Evolutionary conservation across 2,329 filamentous ascomycete genomes (phyloP), one percentile per base, ranked within the genome.

Genomic region (Xylaria multiplex): DNA sequence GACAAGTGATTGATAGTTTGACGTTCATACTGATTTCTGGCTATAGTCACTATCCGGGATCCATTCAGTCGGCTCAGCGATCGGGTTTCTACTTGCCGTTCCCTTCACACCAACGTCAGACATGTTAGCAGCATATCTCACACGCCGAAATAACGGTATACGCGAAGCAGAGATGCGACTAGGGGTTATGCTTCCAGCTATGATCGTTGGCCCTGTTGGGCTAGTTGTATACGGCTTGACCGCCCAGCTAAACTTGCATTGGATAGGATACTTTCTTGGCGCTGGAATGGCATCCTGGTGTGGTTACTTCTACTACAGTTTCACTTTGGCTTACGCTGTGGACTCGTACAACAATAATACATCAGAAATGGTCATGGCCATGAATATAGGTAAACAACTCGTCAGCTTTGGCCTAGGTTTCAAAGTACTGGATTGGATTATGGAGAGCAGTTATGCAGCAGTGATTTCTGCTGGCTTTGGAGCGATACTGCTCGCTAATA

Each of bases 351-450:
- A 83, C 22, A 79, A 82, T 40, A 86, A 88, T 69, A 84, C 86
- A n/a, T 84, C 82, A 27, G 86, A 89, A 77, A 88, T 88, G 86
- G 80, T 89, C 11, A 88, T 86, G 66, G 84, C 84, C 2, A 86
- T 86, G 81, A 86, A 86, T 69, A 72, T 86, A n/a, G 84, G 84
- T 11, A 86, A 86, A 72, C 84, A 86, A 75, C 83, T 84, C 2
- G 84, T 86, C 58, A 84, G 81, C 62, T 86, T 86, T 66, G 84
- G 83, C 1, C 81, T 86, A 74, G 82, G 82, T 3, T 76, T 83
- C 58, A 79, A 84, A 62, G 75, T 86, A 58, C 74, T 86, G 16
- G 80, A 85, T 64, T 86, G 84, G 84, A 81, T 86, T 27, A 64
- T 79, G 62, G 67, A 80, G 56, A 77, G 77, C n/a, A 84, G 84